These are phyloP conservation scores for Fusarium fujikuroi DNA, from an alignment of 2,329 filamentous ascomycete species.

Conservation along the genomic window DNA sequence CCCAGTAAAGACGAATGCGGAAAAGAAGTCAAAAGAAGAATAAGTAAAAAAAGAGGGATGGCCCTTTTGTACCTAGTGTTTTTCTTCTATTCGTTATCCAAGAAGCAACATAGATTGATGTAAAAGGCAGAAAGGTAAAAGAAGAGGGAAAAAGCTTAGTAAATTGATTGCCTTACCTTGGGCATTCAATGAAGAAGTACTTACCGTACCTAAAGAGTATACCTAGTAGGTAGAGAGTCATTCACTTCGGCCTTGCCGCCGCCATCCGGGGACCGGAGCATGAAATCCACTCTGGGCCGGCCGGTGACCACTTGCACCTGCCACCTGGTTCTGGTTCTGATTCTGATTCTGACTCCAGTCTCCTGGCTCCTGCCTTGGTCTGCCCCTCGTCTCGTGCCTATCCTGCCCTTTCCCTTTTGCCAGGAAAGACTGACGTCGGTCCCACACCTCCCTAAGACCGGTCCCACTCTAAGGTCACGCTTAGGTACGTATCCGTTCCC, in stretches of 20 bases:
- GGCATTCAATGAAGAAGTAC: neutral
- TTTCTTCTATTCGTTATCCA: neutral
- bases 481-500: slow-evolving; percentile 21
- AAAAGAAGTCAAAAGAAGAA: neutral
- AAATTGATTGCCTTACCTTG: neutral
- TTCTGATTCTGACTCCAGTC: neutral
- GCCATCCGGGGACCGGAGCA: slow-evolving; percentile 23
- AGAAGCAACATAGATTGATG: neutral
- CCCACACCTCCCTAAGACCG: neutral
- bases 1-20: neutral
- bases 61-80: neutral
- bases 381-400: slow-evolving; percentile 17
- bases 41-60: neutral
- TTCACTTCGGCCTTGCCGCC: slow-evolving; percentile 30
- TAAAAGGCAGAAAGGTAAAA: neutral
- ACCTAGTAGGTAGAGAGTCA: too few relatives aligned
- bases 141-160: neutral
- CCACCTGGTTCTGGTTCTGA: slow-evolving; percentile 6
- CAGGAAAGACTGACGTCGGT: slow-evolving; percentile 31
- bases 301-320: slow-evolving; percentile 26
- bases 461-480: slow-evolving; percentile 6
- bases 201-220: neutral
- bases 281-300: slow-evolving; percentile 18
- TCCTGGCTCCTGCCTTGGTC: slow-evolving; percentile 16
- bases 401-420: neutral